Conservation (phyloP, 2,329 filamentous ascomycete species). For the Amauroascus verrucosus region DNA sequence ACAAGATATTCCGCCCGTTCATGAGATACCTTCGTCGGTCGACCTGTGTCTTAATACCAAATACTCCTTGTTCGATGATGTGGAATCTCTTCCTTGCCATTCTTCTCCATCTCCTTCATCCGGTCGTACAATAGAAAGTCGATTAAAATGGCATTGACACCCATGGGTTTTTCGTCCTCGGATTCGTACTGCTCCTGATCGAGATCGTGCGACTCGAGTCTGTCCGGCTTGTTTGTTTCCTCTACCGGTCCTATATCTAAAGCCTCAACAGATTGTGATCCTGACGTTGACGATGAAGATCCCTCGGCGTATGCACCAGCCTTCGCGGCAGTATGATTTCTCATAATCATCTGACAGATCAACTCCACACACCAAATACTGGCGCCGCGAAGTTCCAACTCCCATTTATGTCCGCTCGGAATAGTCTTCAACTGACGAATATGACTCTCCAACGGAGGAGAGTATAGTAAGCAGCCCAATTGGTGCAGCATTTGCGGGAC, state of each 20-base stretch:
- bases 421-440: slow-evolving; percentile 58
- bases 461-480: slow-evolving; percentile 73
- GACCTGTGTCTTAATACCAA: slow-evolving; percentile 59
- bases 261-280: slow-evolving; percentile 7
- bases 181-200: background rate
- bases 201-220: background rate
- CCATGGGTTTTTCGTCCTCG: slow-evolving; percentile 28
- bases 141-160: slow-evolving; percentile 78
- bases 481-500: slow-evolving; percentile 86
- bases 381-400: slow-evolving; percentile 80
- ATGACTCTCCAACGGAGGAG: slow-evolving; percentile 62
- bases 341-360: slow-evolving; percentile 68
- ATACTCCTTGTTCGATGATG: slow-evolving; percentile 89
- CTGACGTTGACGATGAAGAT: slow-evolving; percentile 9
- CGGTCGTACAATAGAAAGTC: slow-evolving; percentile 97
- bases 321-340: slow-evolving; percentile 56
- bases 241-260: slow-evolving; percentile 1
- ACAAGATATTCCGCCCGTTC: too few species aligned
- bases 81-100: slow-evolving; percentile 48
- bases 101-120: slow-evolving; percentile 72
- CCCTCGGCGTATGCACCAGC: slow-evolving; percentile 10
- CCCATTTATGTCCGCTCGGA: slow-evolving; percentile 63
- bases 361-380: slow-evolving; percentile 96
- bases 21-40: background rate
- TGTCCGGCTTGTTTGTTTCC: background rate